Evolutionary conservation across 139 green algal species (phyloP), one percentile per base, ranked within the genome.

Genomic region (Raphidocelis subcapitata): DNA sequence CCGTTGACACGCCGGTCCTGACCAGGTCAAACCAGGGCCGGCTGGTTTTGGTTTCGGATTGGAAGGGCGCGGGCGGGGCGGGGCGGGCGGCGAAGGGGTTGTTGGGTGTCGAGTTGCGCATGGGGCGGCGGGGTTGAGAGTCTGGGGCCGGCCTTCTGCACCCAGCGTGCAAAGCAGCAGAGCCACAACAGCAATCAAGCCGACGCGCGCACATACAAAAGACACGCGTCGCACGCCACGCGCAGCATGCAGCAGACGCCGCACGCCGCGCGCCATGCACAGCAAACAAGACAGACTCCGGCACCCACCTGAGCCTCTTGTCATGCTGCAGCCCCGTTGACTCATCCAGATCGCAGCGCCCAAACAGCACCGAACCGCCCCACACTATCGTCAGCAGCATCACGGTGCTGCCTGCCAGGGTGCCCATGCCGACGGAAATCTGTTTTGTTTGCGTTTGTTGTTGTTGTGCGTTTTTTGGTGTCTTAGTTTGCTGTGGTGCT

Each of bases 321-420:
- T 67, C 32, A 5, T 10, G 32, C 31, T 24, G 29, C 21, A 8
- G 8, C 8, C 60, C 29, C 8, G 32, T 46, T 5, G 5, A 5
- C 8, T 69, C 77, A 18, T 77, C 65, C 24, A 86, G 68, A 62
- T 88, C 85, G 68, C 82, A 88, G n/a, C 79, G 67, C 0, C 82
- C 85, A 3, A 72, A 8, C 15, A 72, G n/a, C 5, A 84, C 23
- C 1, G 70, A 81, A 4, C 82, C 85, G 21, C 57, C 85, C 79
- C 79, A 90, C 10, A 81, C 79, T 20, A 88, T 56, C 23, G 85
- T 85, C 37, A 88, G 80, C 33, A 90, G 77, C 82, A 90, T 85
- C 16, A 90, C 74, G n/a, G 76, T 88, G 55, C 47, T 77, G 64
- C 85, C 85, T 15, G 77, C 82, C 35, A 90, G 80, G 33, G 83